Evolutionary conservation across 2,329 filamentous ascomycete species (phyloP).

Genomic region (Fusarium kyushuense): DNA sequence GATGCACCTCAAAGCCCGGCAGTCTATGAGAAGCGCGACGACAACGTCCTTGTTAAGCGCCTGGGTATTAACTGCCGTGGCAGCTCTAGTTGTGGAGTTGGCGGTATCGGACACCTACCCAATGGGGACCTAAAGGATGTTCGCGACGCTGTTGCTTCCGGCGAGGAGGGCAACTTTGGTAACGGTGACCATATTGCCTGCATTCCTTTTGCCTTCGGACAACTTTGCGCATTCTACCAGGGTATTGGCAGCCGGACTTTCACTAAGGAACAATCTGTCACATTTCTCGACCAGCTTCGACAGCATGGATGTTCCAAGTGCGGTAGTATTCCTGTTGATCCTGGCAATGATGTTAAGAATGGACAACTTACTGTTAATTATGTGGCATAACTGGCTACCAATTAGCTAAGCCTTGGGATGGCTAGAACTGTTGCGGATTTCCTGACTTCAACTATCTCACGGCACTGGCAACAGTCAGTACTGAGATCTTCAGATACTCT

Average conservation of each 20-base stretch:
- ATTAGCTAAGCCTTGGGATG: neutral
- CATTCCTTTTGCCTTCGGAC: neutral
- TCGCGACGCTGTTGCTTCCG: conserved; percentile 3
- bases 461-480: rapidly evolving
- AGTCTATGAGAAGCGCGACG: neutral
- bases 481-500: neutral
- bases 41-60: neutral
- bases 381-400: neutral
- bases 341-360: conserved; percentile 1
- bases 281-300: neutral
- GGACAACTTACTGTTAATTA: conserved; percentile 9
- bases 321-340: conserved; percentile 8
- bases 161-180: conserved; percentile 1
- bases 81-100: conserved; percentile 6
- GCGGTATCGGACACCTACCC: neutral
- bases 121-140: neutral
- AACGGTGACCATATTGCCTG: conserved; percentile 6
- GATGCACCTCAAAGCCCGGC: neutral
- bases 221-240: conserved; percentile 8
- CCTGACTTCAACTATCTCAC: neutral
- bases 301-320: conserved; percentile 12
- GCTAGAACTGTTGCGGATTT: rapidly evolving
- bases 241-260: neutral
- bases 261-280: conserved; percentile 3
- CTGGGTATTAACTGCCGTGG: conserved; percentile 9